Evolutionary conservation across 129 eudicot genomes (phyloP), one percentile per base, ranked within the genome.

Genomic region (Chrysanthemum lavandulifolium): DNA sequence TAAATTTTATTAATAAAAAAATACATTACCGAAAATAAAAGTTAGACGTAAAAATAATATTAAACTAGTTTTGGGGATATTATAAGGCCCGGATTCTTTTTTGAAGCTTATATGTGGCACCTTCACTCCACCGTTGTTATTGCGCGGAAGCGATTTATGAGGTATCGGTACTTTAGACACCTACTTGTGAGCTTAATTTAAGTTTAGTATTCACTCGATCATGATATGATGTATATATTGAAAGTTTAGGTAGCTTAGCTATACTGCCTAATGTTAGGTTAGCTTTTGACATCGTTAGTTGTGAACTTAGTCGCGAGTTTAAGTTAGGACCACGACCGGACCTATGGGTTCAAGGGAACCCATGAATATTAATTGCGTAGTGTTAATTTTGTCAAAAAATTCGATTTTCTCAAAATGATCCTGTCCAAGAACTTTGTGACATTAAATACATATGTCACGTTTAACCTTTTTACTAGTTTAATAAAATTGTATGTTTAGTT

Each of bases 71-170:
- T 21, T 21, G 23, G 23, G 1, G 23, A 21, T 21, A 21, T 21
- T 21, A 21, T 78, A 90, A 21, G 23, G 23, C 23, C 23, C 23
- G 23, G 23, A 21, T 21, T 21, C 23, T 21, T 21, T 21, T 21
- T 21, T 21, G 23, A 21, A 21, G 23, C 23, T 21, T 21, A 21
- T 21, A 21, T 21, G 23, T 21, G 1, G 92, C 96, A 57, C 97
- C 97, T 67, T 57, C 89, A 8, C 96, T 40, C 86, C 86, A 27
- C 89, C 93, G 40, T 57, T 88, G 47, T 56, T 83, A 27, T 74
- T 91, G n/a, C 89, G 98, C 75, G 84, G 79, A 50, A 83, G 73
- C 0, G 96, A 85, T 62, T 78, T 92, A 62, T n/a, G n/a, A n/a
- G n/a, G n/a, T n/a, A n/a, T n/a, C n/a, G n/a, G n/a, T n/a, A 79